Percentiles rank a stretch among this genome's conserved stretches.
Conservation (phyloP, 495 filamentous ascomycete genomes). For the Podospora sp. region DNA sequence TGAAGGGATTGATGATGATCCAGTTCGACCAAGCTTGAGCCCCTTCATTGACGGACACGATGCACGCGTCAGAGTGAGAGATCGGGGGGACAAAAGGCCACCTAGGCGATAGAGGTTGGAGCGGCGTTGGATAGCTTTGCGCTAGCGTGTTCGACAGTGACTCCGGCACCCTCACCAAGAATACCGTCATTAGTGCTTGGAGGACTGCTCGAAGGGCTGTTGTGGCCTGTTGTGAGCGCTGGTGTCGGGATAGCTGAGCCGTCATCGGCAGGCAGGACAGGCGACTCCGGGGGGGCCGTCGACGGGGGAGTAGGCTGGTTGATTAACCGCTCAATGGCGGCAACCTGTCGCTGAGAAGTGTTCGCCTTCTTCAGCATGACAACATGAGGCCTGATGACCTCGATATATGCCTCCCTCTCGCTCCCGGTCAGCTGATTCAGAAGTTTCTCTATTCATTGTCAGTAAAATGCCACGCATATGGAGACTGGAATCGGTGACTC, state of each 20-base stretch:
- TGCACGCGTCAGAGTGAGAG: background rate
- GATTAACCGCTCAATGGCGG: slow-evolving; percentile 63
- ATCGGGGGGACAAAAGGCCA: background rate
- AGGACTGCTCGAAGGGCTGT: slow-evolving; percentile 65
- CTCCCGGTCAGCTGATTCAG: slow-evolving; percentile 18
- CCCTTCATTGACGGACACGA: background rate
- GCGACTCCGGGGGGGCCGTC: slow-evolving; percentile 32
- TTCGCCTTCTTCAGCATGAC: slow-evolving; percentile 65
- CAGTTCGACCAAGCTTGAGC: background rate
- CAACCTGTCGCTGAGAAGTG: slow-evolving; percentile 75
- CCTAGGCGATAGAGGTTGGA: background rate
- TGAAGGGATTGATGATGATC: background rate
- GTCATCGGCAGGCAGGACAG: slow-evolving; percentile 49
- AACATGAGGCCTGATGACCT: slow-evolving; percentile 75
- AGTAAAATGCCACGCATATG: slow-evolving; percentile 26
- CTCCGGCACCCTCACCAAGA: slow-evolving; percentile 42
- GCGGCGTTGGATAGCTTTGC: slow-evolving; percentile 16
- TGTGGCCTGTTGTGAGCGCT: slow-evolving; percentile 62
- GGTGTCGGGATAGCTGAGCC: slow-evolving; percentile 60
- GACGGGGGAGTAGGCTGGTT: slow-evolving; percentile 22
- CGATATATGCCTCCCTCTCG: slow-evolving; percentile 68
- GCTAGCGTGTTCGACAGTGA: slow-evolving; percentile 4
- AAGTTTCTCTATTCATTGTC: slow-evolving; percentile 38
- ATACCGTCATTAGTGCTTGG: slow-evolving; percentile 61
- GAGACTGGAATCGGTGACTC: slow-evolving; percentile 46